A percentile compares a stretch with the other conserved stretches of the same genome.
These are phyloP conservation scores for Kuraishia capsulata DNA, from an alignment of 805 yeast species.

Conservation along the genomic window DNA sequence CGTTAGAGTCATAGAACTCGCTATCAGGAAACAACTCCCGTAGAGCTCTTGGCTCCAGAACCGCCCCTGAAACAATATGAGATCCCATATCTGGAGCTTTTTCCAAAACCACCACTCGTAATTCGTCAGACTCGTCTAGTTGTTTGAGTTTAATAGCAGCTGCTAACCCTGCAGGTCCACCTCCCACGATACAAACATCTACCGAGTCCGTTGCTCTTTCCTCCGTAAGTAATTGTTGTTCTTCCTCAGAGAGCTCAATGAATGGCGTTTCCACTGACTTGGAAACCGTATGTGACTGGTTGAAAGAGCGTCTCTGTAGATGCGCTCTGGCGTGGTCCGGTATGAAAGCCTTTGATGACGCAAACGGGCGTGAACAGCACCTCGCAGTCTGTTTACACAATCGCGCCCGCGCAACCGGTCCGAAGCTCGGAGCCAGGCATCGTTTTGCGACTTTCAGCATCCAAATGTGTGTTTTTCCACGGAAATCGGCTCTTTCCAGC, in stretches of 20 bases:
- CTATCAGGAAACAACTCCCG: constrained; percentile 74
- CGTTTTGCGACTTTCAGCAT: too few relatives aligned
- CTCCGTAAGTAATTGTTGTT: constrained; percentile 37
- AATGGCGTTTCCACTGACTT: constrained; percentile 15
- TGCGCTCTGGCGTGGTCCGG: too few relatives aligned
- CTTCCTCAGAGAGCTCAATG: constrained; percentile 28
- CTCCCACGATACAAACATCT: constrained; percentile 95
- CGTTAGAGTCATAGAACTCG: constrained; percentile 39
- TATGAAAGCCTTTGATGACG: too few relatives aligned
- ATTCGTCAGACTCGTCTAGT: constrained; percentile 56
- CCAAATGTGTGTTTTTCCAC: too few relatives aligned
- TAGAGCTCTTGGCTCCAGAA: constrained; percentile 82
- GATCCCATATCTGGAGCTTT: constrained; percentile 91
- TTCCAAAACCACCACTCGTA: constrained; percentile 84
- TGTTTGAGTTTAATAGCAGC: constrained; percentile 89
- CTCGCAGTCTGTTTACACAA: too few relatives aligned
- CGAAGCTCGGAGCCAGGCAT: too few relatives aligned
- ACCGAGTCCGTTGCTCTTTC: constrained; percentile 79
- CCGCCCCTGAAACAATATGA: constrained; percentile 91
- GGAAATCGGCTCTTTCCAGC: too few relatives aligned
- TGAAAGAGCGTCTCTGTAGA: too few relatives aligned
- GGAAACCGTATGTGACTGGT: too few relatives aligned
- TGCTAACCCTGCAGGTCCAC: constrained; percentile 95
- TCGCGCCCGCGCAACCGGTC: too few relatives aligned
- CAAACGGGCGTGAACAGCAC: too few relatives aligned